Conservation (phyloP, 129 eudicot genomes). For the Lonicera japonica region DNA sequence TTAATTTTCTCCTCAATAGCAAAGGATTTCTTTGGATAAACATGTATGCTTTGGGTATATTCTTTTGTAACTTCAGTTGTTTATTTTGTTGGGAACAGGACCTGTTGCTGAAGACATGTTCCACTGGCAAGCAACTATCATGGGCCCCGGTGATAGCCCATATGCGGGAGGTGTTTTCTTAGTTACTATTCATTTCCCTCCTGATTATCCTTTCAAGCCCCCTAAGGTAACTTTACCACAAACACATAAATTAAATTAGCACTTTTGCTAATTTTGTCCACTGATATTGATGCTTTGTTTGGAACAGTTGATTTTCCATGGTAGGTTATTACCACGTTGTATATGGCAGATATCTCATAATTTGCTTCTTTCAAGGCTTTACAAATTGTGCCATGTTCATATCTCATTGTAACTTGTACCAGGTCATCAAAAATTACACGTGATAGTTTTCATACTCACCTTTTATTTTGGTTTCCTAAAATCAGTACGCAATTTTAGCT, state of each 20-base stretch:
- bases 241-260: not conserved
- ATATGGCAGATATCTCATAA: too few species aligned
- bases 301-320: too few species aligned
- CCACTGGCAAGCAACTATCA: constrained; percentile 16
- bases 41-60: not conserved
- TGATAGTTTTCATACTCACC: too few species aligned
- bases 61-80: not conserved
- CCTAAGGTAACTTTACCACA: constrained; percentile 14
- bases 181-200: constrained; percentile 12
- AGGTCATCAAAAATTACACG: too few species aligned
- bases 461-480: too few species aligned
- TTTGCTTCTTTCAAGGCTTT: too few species aligned
- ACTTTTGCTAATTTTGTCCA: not conserved
- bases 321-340: too few species aligned
- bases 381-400: too few species aligned
- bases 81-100: constrained; percentile 7
- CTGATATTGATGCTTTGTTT: not conserved
- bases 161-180: constrained; percentile 23
- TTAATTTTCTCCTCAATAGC: too few species aligned
- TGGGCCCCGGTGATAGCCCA: constrained; percentile 26
- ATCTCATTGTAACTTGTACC: too few species aligned
- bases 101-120: constrained; percentile 26
- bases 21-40: not conserved
- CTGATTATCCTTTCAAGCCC: constrained; percentile 21
- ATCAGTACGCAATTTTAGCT: too few species aligned